Evolutionary conservation across 169 alveolate genomes (phyloP), one percentile per base, ranked within the genome.

Genomic region (Plasmodium gallinaceum): DNA sequence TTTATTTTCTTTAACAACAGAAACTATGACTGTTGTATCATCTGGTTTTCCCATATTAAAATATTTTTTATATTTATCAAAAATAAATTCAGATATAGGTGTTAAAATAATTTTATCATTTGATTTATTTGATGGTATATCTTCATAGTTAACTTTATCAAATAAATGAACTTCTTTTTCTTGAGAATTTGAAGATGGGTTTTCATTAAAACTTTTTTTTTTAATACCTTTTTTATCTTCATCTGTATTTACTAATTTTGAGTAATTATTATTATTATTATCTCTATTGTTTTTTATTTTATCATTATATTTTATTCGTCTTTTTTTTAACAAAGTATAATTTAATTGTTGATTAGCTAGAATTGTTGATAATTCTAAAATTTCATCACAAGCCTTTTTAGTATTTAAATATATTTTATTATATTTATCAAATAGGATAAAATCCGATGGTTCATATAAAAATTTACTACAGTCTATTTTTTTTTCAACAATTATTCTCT

Each of bases 41-140:
- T 83, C 91, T 26, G 91, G 86, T 52, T 83, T 83, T n/a, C 91
- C 91, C 83, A 83, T 66, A 20, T 83, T 66, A 57, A 83, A 83
- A 61, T 83, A 83, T 69, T 83, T 83, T 32, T 69, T 69, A 46
- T 83, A 70, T 61, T 83, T 83, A 48, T 83, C 91, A 83, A 68
- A 83, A 61, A 83, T 83, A 51, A 68, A 83, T 62, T 83, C 80
- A 7, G 91, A 66, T 69, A 83, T 83, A 22, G 91, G 91, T 58
- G 91, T 83, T 83, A 83, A 83, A 68, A 83, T 69, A 57, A 83
- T 66, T 83, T 83, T 83, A 22, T 70, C 85, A 18, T 61, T 69
- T 26, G 91, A 66, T 22, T 58, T 83, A 48, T 83, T 83, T 42
- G 91, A 66, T 69, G 66, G 70, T 18, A 83, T 83, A 83, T 83